Evolutionary conservation across 192 early-diverging fungal genomes (phyloP).

Genomic region (Coemansia sp.): DNA sequence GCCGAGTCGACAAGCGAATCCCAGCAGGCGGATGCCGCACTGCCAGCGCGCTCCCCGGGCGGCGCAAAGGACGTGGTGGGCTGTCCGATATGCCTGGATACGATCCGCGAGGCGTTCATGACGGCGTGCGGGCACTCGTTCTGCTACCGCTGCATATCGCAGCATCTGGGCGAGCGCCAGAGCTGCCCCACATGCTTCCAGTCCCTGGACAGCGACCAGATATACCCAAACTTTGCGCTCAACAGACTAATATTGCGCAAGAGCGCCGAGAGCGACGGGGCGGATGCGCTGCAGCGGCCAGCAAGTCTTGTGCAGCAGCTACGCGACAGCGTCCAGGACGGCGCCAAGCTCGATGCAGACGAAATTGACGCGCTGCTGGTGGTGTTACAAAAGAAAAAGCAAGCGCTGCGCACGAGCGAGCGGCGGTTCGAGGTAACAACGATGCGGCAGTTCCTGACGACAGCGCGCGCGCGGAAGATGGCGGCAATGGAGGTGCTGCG

Average conservation of each 20-base stretch:
- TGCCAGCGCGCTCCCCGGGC: background rate
- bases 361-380: conserved; percentile 66
- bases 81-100: conserved; percentile 74
- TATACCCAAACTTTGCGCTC: conserved; percentile 79
- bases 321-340: conserved; percentile 35
- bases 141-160: conserved; percentile 75
- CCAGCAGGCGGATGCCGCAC: background rate
- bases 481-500: conserved; percentile 48
- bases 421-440: conserved; percentile 60
- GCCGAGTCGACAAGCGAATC: conserved; percentile 3
- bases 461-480: conserved; percentile 59
- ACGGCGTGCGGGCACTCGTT: conserved; percentile 84
- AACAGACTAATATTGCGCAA: conserved; percentile 42
- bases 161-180: conserved; percentile 59
- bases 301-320: conserved; percentile 31
- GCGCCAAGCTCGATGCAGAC: conserved; percentile 32
- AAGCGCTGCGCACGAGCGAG: conserved; percentile 58
- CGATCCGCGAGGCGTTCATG: conserved; percentile 73
- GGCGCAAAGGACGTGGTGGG: conserved; percentile 1
- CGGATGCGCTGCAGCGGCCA: conserved; percentile 11
- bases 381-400: conserved; percentile 63
- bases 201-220: conserved; percentile 61
- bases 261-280: background rate
- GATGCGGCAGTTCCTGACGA: conserved; percentile 65
- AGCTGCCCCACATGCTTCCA: conserved; percentile 72